Conservation (phyloP, 768 basidiomycete species). For the Tephrocybe sp. region DNA sequence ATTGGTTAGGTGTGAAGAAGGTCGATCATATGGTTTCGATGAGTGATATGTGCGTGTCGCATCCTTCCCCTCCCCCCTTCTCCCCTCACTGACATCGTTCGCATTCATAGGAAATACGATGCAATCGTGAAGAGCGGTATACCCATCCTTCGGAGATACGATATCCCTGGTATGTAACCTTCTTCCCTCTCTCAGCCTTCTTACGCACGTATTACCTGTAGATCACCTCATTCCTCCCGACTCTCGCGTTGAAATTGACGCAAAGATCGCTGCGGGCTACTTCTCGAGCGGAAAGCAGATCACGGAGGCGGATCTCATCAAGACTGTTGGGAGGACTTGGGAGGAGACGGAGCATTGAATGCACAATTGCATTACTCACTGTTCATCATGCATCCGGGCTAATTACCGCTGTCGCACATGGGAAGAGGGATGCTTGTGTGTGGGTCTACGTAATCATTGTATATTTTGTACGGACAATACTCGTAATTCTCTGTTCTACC, state of each 20-base stretch:
- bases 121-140: conserved; percentile 92
- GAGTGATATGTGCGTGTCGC: conserved; percentile 70
- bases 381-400: too few species aligned
- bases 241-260: conserved; percentile 92
- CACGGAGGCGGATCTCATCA: conserved; percentile 74
- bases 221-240: conserved; percentile 90
- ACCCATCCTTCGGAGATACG: conserved; percentile 77
- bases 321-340: conserved; percentile 89
- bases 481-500: too few species aligned
- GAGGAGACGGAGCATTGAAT: conserved; percentile 86
- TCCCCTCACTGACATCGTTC: background rate
- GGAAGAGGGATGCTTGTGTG: too few species aligned
- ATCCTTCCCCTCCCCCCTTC: conserved; percentile 3
- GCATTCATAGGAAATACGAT: conserved; percentile 75
- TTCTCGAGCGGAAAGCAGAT: conserved; percentile 80
- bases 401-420: too few species aligned
- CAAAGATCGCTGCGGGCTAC: conserved; percentile 94
- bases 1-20: conserved; percentile 92
- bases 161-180: conserved; percentile 73
- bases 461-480: too few species aligned
- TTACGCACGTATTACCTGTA: conserved; percentile 17
- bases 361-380: too few species aligned
- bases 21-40: conserved; percentile 89
- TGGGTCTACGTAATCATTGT: too few species aligned
- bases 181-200: background rate